phyloP scores from a whole-genome alignment of 1,284 basidiomycete genomes.

The Inonotus hispidus region DNA sequence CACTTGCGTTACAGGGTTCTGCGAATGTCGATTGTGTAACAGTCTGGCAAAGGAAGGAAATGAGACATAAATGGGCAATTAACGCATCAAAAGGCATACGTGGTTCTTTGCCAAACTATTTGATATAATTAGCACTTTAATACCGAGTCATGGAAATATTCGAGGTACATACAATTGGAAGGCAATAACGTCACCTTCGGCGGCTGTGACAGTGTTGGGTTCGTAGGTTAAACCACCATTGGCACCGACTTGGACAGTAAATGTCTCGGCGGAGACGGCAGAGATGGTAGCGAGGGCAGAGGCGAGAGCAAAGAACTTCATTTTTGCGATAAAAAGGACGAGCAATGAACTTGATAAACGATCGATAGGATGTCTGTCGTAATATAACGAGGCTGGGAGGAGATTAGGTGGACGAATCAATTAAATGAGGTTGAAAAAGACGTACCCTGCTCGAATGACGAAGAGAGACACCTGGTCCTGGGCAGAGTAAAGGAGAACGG shows the following conservation, averaged over 20 bases:
- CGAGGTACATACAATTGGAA: slow-evolving; percentile 44
- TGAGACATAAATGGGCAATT: not conserved
- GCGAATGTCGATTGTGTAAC: slow-evolving; percentile 57
- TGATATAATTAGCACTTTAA: not conserved
- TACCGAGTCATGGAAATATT: too few relatives aligned
- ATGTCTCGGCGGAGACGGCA: slow-evolving; percentile 33
- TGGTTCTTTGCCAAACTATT: slow-evolving; percentile 34
- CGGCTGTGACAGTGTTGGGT: slow-evolving; percentile 42
- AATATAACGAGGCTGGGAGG: slow-evolving; percentile 9
- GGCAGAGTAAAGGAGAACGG: not conserved
- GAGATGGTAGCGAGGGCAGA: slow-evolving; percentile 37
- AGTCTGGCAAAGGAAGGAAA: slow-evolving; percentile 30
- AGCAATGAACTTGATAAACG: not conserved
- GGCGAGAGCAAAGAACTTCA: slow-evolving; percentile 45
- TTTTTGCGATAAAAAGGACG: slow-evolving; percentile 27
- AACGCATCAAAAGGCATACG: slow-evolving; percentile 22
- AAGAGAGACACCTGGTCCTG: slow-evolving; percentile 5
- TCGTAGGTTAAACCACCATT: slow-evolving; percentile 38
- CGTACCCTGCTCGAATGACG: slow-evolving; percentile 17
- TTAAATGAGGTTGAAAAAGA: not conserved
- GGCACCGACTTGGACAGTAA: slow-evolving; percentile 42
- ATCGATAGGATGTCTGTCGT: not conserved
- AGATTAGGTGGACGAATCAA: not conserved
- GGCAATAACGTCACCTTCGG: slow-evolving; percentile 44
- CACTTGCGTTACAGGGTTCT: slow-evolving; percentile 36